phyloP scores from a whole-genome alignment of 176 grass and related monocot genomes.

The Musa acuminata region DNA sequence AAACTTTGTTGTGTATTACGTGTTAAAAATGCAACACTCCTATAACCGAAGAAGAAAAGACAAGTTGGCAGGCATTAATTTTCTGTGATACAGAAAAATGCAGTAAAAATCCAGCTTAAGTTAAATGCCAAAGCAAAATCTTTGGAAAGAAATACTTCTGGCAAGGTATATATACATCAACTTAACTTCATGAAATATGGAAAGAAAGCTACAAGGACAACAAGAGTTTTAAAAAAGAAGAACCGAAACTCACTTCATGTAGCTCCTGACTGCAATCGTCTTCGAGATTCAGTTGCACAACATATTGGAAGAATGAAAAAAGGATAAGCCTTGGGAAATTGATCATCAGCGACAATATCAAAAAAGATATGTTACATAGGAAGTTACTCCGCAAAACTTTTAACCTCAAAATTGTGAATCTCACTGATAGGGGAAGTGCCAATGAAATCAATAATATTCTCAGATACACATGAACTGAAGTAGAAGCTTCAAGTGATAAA shows the following conservation, averaged over 20 bases:
- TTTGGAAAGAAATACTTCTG: background rate
- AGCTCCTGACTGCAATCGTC: background rate
- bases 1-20: too few relatives aligned
- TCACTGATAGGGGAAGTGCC: constrained; percentile 11
- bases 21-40: background rate
- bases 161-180: background rate
- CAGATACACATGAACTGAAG: constrained; percentile 13
- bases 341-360: constrained; percentile 10
- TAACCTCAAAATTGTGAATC: constrained; percentile 20
- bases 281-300: background rate
- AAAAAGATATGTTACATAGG: constrained; percentile 41
- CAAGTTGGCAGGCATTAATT: background rate
- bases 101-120: background rate
- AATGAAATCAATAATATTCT: constrained; percentile 3
- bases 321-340: constrained; percentile 1
- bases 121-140: background rate
- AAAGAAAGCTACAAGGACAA: background rate
- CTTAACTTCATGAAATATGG: background rate
- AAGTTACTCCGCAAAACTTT: constrained; percentile 4
- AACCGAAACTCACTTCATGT: constrained; percentile 3
- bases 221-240: background rate
- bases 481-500: background rate
- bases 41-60: background rate
- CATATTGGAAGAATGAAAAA: constrained; percentile 9
- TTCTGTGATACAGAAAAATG: background rate